Evolutionary conservation across 2,329 filamentous ascomycete genomes (phyloP), one percentile per base, ranked within the genome.

Genomic region (Xylariaceae sp.): DNA sequence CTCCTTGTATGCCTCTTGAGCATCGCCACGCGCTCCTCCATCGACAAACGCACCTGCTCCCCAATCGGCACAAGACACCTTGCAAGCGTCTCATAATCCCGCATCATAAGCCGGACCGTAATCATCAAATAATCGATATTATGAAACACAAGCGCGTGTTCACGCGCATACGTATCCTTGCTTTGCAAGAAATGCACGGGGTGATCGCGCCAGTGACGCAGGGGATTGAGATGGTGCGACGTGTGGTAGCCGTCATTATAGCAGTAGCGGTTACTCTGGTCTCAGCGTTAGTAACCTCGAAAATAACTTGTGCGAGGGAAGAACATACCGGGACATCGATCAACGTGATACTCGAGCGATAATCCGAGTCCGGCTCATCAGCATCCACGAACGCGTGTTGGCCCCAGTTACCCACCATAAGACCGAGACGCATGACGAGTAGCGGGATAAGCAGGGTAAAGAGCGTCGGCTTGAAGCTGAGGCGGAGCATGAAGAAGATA

Each of bases 331-430:
- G 80, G 5, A 92, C 88, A 68, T 93, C 89, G 57, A 93, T 86
- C 23, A 93, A 71, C 0, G 89, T 92, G 64, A 92, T 89, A 71
- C 88, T 92, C 0, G 87, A 90, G 42, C 88, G 80, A 67, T 86
- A 92, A 69, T 93, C 89, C 0, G 88, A 92, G 67, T 89, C 83
- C 0, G 89, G 89, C 65, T 90, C 86, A 10, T 84, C 76, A 17
- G 86, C 82, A 67, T 93, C 89, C 5, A 93, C 88, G 64, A 93
- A 86, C 1, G 89, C 89, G 71, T 93, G 89, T 71, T 93, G 89
- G 2, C 88, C 89, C 88, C 88, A 93, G 70, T 93, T 93, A 1
- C 89, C 89, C 6, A 89, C 80, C 89, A 92, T 93, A 63, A 93
- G 73, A 0, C 85, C 89, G 15, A 90, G 66, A 0, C 89, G 81